Evolutionary conservation across 108 stramenopile genomes (phyloP).

Genomic region (Heterococcus sp.): DNA sequence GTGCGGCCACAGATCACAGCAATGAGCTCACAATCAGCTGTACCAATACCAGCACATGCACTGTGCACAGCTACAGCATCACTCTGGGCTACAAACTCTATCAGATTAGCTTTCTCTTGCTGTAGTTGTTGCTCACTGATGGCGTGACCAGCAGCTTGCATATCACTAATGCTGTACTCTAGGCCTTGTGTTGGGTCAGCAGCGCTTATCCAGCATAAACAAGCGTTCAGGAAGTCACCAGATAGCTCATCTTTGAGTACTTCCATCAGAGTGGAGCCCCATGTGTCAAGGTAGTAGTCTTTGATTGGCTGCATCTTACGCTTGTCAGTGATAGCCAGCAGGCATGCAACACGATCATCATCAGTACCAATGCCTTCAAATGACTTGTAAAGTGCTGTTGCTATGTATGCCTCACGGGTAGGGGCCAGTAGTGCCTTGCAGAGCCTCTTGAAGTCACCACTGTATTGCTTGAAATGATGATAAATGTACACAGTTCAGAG

Average conservation of each 20-base stretch:
- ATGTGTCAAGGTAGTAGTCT: conserved; percentile 20
- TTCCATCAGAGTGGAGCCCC: conserved; percentile 14
- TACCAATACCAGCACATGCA: conserved; percentile 35
- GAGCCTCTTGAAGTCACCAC: not conserved
- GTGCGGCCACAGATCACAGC: conserved; percentile 25
- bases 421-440: not conserved
- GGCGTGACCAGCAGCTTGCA: not conserved
- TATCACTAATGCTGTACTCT: not conserved
- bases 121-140: not conserved
- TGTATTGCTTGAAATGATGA: not conserved
- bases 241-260: conserved; percentile 18
- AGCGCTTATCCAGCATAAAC: conserved; percentile 11
- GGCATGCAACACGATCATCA: conserved; percentile 4
- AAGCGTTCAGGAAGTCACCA: conserved; percentile 18
- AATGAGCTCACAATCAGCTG: not conserved
- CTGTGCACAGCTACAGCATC: conserved; percentile 18
- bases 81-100: no score
- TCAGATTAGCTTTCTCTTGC: not conserved
- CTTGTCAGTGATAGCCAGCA: conserved; percentile 33
- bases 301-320: conserved; percentile 4
- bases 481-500: not conserved
- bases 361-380: conserved; percentile 31
- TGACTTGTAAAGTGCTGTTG: conserved; percentile 26
- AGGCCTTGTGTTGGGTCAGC: conserved; percentile 8
- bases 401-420: conserved; percentile 13